These are phyloP conservation scores for Fomitiporia mediterranea DNA, from an alignment of 1,284 basidiomycete species.

Conservation along the genomic window DNA sequence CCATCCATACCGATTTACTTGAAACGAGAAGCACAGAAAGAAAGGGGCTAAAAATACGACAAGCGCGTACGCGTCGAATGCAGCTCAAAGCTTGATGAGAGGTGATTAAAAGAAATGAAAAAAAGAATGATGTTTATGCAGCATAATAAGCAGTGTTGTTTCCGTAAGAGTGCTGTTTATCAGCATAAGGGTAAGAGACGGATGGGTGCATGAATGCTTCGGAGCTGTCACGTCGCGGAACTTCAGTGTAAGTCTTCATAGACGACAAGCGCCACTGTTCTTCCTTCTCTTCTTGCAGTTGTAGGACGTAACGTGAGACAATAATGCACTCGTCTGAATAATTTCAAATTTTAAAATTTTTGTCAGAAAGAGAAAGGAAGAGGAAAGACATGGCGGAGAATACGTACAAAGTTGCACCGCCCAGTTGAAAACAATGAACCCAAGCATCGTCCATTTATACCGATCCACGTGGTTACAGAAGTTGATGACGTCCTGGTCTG, in stretches of 20 bases:
- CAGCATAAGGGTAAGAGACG: constrained; percentile 15
- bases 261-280: constrained; percentile 16
- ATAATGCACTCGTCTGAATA: constrained; percentile 19
- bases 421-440: constrained; percentile 7
- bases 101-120: too few species aligned
- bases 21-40: too few species aligned
- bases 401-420: constrained; percentile 17
- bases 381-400: too few species aligned
- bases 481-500: constrained; percentile 14
- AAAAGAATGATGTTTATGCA: too few species aligned
- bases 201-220: constrained; percentile 13
- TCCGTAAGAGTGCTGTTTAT: constrained; percentile 17
- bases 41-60: neutral
- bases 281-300: constrained; percentile 18
- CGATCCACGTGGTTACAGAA: constrained; percentile 9
- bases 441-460: constrained; percentile 3
- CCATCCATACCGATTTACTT: too few species aligned
- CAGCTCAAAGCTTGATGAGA: too few species aligned
- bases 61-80: neutral
- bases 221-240: constrained; percentile 11
- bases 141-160: too few species aligned
- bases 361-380: neutral
- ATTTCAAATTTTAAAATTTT: neutral
- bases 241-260: constrained; percentile 15
- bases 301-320: constrained; percentile 17